Evolutionary conservation across 176 grass and related monocot species (phyloP).

Genomic region (Triticum monococcum): DNA sequence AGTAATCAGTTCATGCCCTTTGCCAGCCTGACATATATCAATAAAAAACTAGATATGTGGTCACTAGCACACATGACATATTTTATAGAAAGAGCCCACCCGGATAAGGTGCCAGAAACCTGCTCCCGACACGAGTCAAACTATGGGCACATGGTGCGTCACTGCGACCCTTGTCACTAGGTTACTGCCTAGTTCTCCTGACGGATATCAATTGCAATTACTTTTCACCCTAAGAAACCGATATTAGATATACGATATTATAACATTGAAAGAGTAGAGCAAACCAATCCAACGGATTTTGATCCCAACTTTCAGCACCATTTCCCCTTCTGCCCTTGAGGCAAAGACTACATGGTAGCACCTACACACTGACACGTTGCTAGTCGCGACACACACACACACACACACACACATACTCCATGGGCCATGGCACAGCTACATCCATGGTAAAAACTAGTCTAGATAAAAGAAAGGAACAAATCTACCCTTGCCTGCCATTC

Average conservation of each 20-base stretch:
- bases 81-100: too few species aligned
- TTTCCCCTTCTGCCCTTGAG: background rate
- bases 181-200: too few species aligned
- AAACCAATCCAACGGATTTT: background rate
- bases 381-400: background rate
- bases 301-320: background rate
- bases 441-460: conserved; percentile 6
- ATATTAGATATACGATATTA: background rate
- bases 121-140: too few species aligned
- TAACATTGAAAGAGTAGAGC: background rate
- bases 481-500: background rate
- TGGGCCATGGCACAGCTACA: background rate
- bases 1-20: background rate
- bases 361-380: too few species aligned
- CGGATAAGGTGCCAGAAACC: too few species aligned
- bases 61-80: too few species aligned
- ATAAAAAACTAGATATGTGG: background rate
- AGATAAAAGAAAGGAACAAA: conserved; percentile 8
- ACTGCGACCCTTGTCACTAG: too few species aligned
- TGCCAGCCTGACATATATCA: background rate
- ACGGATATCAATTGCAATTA: background rate
- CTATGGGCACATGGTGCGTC: too few species aligned
- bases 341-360: conserved; percentile 2
- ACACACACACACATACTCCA: background rate
- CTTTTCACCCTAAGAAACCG: background rate